Base-by-base conservation (phyloP, 2,329 filamentous ascomycete genomes). In the Meredithiella fracta region DNA sequence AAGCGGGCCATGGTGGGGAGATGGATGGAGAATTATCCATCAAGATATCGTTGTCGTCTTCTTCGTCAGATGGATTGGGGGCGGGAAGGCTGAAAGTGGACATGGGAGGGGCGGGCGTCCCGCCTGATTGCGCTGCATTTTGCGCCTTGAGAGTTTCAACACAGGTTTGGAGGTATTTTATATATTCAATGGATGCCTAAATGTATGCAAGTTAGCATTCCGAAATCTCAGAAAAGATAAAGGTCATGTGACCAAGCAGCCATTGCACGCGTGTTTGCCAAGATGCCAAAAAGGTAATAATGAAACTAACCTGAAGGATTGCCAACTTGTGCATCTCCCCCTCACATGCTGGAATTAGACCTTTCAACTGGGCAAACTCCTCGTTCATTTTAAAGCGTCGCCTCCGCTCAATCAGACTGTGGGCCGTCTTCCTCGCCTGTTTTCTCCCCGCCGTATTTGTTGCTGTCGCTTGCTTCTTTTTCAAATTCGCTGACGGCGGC, bases 251-350 rank as follows among this genome's bases (percentile, higher is more conserved):
- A 34, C 29, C 29, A 34, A 5, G 29, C 29, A 34, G 29, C 29
- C 29, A 5, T 11, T 34, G 29, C 29, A 11, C n/a, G n/a, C n/a
- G n/a, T n/a, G n/a, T n/a, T n/a, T 29, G 47, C n/a, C 5, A 17
- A 34, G 7, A 51, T 29, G 3, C 9, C 25, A 7, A 8, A 51
- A 11, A 23, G 20, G 31, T 52, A 22, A 38, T 22, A 52, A 11
- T 38, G 22, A 47, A 29, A 67, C 76, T 61, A 67, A 94, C 90
- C 79, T 96, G 89, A 53, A 97, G 71, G 62, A 97, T 96, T 15
- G 90, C 89, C 57, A 97, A 72, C 70, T 98, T 98, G 69, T 97
- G 92, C 92, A 97, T 97, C 65, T 97, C 91, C 5, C 89, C 90
- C n/a, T 79, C 81, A 67, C 92, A 97, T 1, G 92, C 91, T 0